Conservation (phyloP, 2,329 filamentous ascomycete species). For the Neophaeococcomyces mojaviensis region DNA sequence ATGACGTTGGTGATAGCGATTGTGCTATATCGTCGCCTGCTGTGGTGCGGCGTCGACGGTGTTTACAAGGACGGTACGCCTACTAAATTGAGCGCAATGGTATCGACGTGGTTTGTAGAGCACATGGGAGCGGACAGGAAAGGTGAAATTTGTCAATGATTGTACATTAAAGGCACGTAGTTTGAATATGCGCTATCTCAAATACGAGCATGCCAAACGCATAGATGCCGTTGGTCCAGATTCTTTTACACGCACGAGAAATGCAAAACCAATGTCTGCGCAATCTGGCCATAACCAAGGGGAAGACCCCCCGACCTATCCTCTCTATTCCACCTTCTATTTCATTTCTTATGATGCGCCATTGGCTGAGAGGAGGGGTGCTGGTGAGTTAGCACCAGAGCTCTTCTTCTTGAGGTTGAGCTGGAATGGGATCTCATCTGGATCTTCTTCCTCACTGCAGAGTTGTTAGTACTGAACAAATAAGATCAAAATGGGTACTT, state of each 20-base stretch:
- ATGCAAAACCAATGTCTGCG: background rate
- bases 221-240: background rate
- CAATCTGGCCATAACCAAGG: no score
- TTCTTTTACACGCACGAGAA: background rate
- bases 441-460: conserved; percentile 81
- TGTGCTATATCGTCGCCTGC: no score
- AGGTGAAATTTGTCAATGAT: background rate
- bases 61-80: no score
- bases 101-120: no score
- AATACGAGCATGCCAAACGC: background rate
- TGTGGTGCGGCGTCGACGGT: no score
- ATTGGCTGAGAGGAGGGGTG: conserved; percentile 13
- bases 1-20: no score
- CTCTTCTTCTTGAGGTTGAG: conserved; percentile 54
- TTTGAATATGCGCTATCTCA: no score
- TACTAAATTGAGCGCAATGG: no score
- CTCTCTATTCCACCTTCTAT: no score
- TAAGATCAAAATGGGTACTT: conserved; percentile 43
- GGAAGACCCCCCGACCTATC: no score
- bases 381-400: conserved; percentile 25
- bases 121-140: no score
- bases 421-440: conserved; percentile 67
- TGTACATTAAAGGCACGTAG: no score
- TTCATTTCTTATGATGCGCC: conserved; percentile 1
- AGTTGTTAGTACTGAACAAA: conserved; percentile 5